Evolutionary conservation across 208 protist species (phyloP), one percentile per base, ranked within the genome.

Genomic region (Leishmania guyanensis): DNA sequence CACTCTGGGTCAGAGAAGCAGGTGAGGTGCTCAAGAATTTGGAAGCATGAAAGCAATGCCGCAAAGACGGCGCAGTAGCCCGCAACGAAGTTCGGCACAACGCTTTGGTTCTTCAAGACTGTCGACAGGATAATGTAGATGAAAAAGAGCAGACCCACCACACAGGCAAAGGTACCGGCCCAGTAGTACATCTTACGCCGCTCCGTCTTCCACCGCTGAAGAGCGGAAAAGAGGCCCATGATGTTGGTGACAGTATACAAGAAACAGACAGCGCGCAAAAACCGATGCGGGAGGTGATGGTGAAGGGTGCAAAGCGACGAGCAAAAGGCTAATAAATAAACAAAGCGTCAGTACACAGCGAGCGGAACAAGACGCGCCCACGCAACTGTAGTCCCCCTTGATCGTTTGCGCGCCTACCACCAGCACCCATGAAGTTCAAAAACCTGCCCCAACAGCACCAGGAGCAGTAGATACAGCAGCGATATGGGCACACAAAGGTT

Each of bases 1-100:
- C 93, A 97, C 76, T 97, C 93, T 26, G 95, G 94, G 79, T 98
- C 91, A 4, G 91, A 89, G 84, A 98, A 98, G 78, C 92, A 96
- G 56, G 92, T 90, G 60, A 98, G 88, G 82, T 98, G 95, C 86
- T 98, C 93, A n/a, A 98, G 84, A 77, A 98, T 97, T 62, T 96
- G 94, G 70, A 98, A 95, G 36, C 91, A 69, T 3, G 95, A 98
- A 33, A 98, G 79, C 64, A 98, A 51, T 20, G 92, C 95, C 5
- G 95, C 95, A 78, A 97, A 95, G 78, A 97, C 88, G 54, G 95
- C 94, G 77, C 95, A 98, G 84, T 98, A 98, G 50, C 94, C 94
- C 1, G 86, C 94, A 29, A 98, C 81, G 60, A 97, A 94, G 14
- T 86, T 86, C 4, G 94, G 95, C 48, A 97, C 88, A 58, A 92